Percentiles rank a stretch among this genome's conserved stretches.
Evolutionary conservation across 2,329 filamentous ascomycete species (phyloP).

Genomic region (Penicillium occitanis): DNA sequence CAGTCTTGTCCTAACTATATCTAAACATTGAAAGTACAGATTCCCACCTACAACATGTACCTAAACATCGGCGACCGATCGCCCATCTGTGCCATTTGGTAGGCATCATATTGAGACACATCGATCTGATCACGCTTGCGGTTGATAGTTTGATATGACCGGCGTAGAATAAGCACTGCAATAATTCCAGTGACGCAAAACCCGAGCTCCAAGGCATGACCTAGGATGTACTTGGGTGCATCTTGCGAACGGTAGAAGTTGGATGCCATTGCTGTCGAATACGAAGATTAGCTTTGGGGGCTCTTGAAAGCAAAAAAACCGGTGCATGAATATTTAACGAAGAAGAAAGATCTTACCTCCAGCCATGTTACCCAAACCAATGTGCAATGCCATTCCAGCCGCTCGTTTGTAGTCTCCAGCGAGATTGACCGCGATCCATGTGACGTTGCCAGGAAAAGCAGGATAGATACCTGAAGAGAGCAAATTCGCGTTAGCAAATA

Average conservation of each 20-base stretch:
- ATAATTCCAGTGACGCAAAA: constrained; percentile 51
- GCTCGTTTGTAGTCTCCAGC: constrained; percentile 57
- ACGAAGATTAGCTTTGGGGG: constrained; percentile 11
- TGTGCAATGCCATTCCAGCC: constrained; percentile 64
- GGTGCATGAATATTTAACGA: neutral
- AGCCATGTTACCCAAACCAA: constrained; percentile 58
- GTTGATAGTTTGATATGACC: constrained; percentile 61
- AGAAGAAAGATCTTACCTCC: constrained; percentile 31
- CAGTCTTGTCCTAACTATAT: neutral
- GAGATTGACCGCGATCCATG: constrained; percentile 61
- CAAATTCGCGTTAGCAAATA: constrained; percentile 9
- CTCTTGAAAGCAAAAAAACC: neutral
- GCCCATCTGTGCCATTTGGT: constrained; percentile 59
- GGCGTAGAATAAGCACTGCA: constrained; percentile 45
- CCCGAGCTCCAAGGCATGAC: constrained; percentile 53
- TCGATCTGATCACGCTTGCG: constrained; percentile 54
- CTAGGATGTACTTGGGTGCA: constrained; percentile 51
- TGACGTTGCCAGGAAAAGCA: constrained; percentile 48
- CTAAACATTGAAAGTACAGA: neutral
- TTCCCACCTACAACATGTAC: constrained; percentile 54
- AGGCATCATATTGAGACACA: constrained; percentile 45
- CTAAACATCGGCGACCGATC: constrained; percentile 64
- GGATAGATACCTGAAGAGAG: constrained; percentile 43
- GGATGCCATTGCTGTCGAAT: constrained; percentile 60
- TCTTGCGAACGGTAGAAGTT: constrained; percentile 65